Evolutionary conservation across 2,329 filamentous ascomycete genomes (phyloP).

Genomic region (Penicillium sclerotigenum): DNA sequence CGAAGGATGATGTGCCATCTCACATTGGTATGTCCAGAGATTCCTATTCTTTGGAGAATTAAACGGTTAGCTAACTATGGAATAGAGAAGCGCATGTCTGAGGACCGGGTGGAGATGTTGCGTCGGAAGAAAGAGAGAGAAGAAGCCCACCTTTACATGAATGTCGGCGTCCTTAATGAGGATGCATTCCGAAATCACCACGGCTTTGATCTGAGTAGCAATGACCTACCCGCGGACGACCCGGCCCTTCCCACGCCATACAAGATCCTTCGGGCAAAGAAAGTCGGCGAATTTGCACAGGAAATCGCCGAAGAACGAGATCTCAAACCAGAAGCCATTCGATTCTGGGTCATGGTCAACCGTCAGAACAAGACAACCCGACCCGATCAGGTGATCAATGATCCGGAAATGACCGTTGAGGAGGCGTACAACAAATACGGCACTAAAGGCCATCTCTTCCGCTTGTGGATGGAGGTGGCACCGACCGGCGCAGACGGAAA

Average conservation of each 20-base stretch:
- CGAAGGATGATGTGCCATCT: constrained; percentile 72
- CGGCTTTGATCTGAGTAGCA: constrained; percentile 75
- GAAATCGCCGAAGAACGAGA: constrained; percentile 68
- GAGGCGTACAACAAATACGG: constrained; percentile 68
- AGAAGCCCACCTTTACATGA: constrained; percentile 90
- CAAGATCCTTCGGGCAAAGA: constrained; percentile 70
- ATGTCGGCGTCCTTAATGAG: constrained; percentile 75
- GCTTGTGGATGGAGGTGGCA: constrained; percentile 81
- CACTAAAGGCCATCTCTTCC: constrained; percentile 66
- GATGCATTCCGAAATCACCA: constrained; percentile 76
- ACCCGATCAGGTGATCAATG: constrained; percentile 81
- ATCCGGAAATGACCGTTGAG: constrained; percentile 71
- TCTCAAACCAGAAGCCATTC: constrained; percentile 65
- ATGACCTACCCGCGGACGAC: constrained; percentile 61
- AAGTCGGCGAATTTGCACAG: constrained; percentile 69
- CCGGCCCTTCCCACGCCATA: constrained; percentile 69
- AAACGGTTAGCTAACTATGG: constrained; percentile 18
- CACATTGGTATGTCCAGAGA: constrained; percentile 57
- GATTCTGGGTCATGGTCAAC: constrained; percentile 97
- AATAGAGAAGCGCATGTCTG: constrained; percentile 68
- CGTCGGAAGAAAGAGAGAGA: constrained; percentile 82
- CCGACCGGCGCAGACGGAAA: constrained; percentile 65
- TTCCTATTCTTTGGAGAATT: neutral
- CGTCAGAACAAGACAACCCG: constrained; percentile 95
- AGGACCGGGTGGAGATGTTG: constrained; percentile 75